phyloP scores from a whole-genome alignment of 2,329 filamentous ascomycete species.

The Claviceps fusiformis region DNA sequence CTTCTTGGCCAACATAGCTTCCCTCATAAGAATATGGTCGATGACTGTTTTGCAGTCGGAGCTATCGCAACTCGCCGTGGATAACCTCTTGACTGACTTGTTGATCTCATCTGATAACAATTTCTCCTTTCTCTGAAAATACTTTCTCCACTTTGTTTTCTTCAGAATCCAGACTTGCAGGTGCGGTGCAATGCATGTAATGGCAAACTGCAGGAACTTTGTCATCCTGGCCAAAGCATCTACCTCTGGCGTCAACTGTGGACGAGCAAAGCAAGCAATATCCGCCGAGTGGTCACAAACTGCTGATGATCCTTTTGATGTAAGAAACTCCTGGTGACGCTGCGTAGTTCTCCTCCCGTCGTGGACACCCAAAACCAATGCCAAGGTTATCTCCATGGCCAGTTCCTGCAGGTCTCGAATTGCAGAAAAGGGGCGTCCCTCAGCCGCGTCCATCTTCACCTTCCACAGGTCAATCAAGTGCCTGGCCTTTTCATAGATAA shows the following conservation, averaged over 20 bases:
- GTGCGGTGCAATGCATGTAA: slow-evolving; percentile 4
- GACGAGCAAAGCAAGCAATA: neutral
- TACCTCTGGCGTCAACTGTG: neutral
- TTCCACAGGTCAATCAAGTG: slow-evolving; percentile 19
- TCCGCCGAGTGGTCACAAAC: neutral
- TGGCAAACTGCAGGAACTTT: neutral
- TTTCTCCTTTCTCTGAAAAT: slow-evolving; percentile 1
- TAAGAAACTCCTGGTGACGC: neutral
- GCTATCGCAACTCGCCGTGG: neutral
- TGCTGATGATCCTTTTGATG: neutral
- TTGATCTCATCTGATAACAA: slow-evolving; percentile 5
- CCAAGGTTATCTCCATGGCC: slow-evolving; percentile 17
- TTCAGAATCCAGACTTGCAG: slow-evolving; percentile 16
- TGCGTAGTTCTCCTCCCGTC: neutral
- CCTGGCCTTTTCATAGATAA: slow-evolving; percentile 17
- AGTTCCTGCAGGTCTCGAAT: slow-evolving; percentile 16
- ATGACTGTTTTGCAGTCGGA: neutral
- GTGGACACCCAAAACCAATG: neutral
- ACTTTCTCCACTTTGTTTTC: slow-evolving; percentile 1
- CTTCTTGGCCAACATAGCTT: slow-evolving; percentile 14
- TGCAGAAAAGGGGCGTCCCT: slow-evolving; percentile 17
- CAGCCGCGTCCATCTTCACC: slow-evolving; percentile 13
- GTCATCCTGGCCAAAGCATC: neutral
- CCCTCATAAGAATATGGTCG: neutral
- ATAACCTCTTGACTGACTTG: slow-evolving; percentile 1